Conservation (phyloP, 1,139 yeast species). For the Nakaseomyces delphensis region DNA sequence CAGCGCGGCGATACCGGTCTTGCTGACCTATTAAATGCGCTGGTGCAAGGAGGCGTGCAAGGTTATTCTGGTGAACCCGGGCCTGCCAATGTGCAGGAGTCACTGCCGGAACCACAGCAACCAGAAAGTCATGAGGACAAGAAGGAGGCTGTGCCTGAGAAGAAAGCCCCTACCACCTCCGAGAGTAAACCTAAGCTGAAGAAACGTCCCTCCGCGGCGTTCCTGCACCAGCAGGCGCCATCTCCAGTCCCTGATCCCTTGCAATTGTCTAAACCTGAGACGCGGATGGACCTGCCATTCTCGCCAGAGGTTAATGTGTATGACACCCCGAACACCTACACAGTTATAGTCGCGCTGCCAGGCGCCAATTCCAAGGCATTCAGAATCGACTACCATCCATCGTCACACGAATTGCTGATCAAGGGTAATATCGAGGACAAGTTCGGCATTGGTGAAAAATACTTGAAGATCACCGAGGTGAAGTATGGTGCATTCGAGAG, state of each 20-base stretch:
- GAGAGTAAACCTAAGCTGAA: slow-evolving; percentile 6
- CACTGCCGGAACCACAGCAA: not conserved
- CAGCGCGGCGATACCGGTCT: slow-evolving; percentile 11
- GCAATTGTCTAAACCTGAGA: slow-evolving; percentile 41
- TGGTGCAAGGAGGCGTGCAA: slow-evolving; percentile 12
- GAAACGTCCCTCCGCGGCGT: slow-evolving; percentile 18
- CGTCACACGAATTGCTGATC: slow-evolving; percentile 41
- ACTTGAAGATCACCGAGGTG: slow-evolving; percentile 38
- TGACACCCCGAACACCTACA: slow-evolving; percentile 38
- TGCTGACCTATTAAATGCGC: slow-evolving; percentile 16
- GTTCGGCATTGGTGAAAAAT: slow-evolving; percentile 29
- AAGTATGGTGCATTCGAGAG: slow-evolving; percentile 48
- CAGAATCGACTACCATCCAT: slow-evolving; percentile 47
- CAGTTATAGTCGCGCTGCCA: slow-evolving; percentile 43
- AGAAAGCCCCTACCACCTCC: slow-evolving; percentile 4
- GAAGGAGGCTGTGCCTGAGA: slow-evolving; percentile 8
- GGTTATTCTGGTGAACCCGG: slow-evolving; percentile 3
- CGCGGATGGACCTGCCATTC: slow-evolving; percentile 37
- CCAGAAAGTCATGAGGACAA: slow-evolving; percentile 1
- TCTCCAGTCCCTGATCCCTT: slow-evolving; percentile 35
- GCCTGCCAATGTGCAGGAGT: slow-evolving; percentile 1
- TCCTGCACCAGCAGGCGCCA: slow-evolving; percentile 29
- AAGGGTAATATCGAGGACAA: slow-evolving; percentile 40
- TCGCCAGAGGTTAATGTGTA: slow-evolving; percentile 51
- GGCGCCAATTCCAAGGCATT: slow-evolving; percentile 47